phyloP scores from a whole-genome alignment of 331 rosid genomes.

The Quercus phellos region DNA sequence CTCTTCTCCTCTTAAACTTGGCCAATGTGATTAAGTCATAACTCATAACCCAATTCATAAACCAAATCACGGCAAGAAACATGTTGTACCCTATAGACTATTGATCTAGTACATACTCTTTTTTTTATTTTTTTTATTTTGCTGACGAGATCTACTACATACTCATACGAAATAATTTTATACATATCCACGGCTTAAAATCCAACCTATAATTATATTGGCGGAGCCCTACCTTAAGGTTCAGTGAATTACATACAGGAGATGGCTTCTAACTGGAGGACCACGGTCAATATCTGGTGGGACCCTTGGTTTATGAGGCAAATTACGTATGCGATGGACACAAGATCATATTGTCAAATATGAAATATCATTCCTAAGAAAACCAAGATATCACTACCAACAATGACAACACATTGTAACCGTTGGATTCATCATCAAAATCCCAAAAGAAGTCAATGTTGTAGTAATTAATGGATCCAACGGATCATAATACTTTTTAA shows the following conservation, averaged over 20 bases:
- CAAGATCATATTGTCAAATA: not conserved
- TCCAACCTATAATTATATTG: not conserved
- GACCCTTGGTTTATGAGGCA: not conserved
- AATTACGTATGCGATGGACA: not conserved
- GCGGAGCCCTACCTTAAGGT: not conserved
- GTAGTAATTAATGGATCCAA: not conserved
- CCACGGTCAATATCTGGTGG: not conserved
- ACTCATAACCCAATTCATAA: not conserved
- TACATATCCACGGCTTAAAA: not conserved
- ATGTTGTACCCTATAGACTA: not conserved
- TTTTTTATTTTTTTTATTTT: too few species aligned
- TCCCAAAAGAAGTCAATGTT: not conserved
- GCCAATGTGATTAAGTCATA: not conserved
- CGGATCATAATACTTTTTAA: not conserved
- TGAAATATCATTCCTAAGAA: not conserved
- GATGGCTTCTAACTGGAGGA: not conserved
- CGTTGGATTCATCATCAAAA: not conserved
- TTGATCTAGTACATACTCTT: not conserved
- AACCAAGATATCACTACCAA: not conserved
- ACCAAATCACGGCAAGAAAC: not conserved
- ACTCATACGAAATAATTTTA: not conserved
- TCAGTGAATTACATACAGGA: not conserved
- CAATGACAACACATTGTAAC: not conserved
- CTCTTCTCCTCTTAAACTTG: not conserved
- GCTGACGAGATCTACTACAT: too few species aligned